phyloP scores from a whole-genome alignment of 2,329 filamentous ascomycete genomes.

The Colletotrichum sp. region DNA sequence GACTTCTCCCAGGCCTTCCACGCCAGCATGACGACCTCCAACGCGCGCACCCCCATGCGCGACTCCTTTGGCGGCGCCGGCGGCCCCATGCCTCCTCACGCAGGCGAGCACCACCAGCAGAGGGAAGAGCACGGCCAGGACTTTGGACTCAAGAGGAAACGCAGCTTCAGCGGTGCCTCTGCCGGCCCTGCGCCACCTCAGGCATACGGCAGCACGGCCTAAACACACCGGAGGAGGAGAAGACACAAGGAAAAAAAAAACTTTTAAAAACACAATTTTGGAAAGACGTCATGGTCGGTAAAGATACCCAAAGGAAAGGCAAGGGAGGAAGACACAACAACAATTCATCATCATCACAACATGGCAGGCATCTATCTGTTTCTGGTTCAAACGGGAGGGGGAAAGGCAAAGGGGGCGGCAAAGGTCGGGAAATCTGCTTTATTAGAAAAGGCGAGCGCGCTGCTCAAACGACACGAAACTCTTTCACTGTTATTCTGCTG shows the following conservation, averaged over 20 bases:
- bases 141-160: slow-evolving; percentile 39
- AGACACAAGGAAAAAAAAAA: not conserved
- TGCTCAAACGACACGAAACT: slow-evolving; percentile 13
- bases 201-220: slow-evolving; percentile 24
- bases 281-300: not conserved
- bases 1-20: slow-evolving; percentile 58
- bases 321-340: not conserved
- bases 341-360: not conserved
- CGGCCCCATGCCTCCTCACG: slow-evolving; percentile 22
- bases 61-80: slow-evolving; percentile 46
- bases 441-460: slow-evolving; percentile 15
- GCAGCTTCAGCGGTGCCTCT: slow-evolving; percentile 35
- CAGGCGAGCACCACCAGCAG: slow-evolving; percentile 9
- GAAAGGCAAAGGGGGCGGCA: not conserved
- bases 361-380: not conserved
- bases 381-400: not conserved
- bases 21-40: slow-evolving; percentile 36
- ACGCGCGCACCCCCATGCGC: slow-evolving; percentile 48
- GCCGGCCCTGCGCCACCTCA: slow-evolving; percentile 17
- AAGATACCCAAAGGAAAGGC: not conserved
- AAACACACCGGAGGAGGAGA: not conserved
- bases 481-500: not conserved
- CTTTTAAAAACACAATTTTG: not conserved
- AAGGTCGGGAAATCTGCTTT: not conserved
- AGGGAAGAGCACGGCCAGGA: slow-evolving; percentile 32